Conservation (phyloP, 257 asterid species). For the Nicotiana attenuata region DNA sequence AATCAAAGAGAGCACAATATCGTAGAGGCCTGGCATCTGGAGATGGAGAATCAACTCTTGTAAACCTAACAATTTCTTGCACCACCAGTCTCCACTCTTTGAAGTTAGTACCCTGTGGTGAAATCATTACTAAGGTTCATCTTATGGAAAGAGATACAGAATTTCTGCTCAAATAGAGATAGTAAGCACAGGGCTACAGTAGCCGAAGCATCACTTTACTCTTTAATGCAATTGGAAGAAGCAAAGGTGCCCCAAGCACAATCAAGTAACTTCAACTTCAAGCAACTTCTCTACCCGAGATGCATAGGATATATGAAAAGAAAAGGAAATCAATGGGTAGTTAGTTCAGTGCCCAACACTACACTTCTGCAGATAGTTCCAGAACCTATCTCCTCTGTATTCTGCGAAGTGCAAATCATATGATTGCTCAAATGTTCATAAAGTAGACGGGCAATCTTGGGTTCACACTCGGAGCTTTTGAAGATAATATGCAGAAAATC, state of each 20-base stretch:
- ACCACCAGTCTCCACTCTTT: slow-evolving; percentile 95
- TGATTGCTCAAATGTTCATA: not conserved
- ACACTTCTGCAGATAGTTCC: not conserved
- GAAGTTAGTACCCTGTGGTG: slow-evolving; percentile 78
- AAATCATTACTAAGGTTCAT: slow-evolving; percentile 22
- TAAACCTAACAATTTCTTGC: slow-evolving; percentile 79
- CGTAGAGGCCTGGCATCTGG: slow-evolving; percentile 67
- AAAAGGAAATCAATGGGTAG: not conserved
- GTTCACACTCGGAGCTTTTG: not conserved
- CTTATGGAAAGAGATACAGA: slow-evolving; percentile 1
- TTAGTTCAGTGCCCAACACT: not conserved
- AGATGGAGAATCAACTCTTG: slow-evolving; percentile 49
- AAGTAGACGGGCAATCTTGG: not conserved
- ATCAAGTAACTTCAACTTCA: not conserved
- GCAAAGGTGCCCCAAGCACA: slow-evolving; percentile 1
- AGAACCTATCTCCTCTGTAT: not conserved
- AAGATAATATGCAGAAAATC: not conserved
- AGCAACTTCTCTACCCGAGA: not conserved
- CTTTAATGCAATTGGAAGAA: not conserved
- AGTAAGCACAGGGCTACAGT: not conserved
- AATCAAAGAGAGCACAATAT: slow-evolving; percentile 63
- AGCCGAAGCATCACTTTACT: not conserved
- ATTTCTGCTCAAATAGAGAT: not conserved
- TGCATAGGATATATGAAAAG: not conserved
- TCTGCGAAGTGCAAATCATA: not conserved